Evolutionary conservation across 257 asterid species (phyloP).

Genomic region (Nicotiana sylvestris): DNA sequence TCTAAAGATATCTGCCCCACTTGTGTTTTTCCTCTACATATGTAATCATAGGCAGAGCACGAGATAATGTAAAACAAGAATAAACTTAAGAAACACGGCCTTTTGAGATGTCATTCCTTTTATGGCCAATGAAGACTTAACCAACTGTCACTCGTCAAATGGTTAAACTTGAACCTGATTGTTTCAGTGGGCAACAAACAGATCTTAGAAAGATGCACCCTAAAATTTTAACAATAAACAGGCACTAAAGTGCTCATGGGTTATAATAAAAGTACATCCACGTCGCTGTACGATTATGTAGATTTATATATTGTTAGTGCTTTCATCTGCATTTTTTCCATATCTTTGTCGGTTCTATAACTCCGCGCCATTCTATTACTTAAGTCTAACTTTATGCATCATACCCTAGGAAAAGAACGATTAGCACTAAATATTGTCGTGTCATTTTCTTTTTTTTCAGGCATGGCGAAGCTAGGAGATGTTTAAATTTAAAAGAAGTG

Average conservation of each 20-base stretch:
- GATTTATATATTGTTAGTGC: neutral
- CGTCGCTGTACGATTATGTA: neutral
- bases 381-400: neutral
- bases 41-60: neutral
- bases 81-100: neutral
- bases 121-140: neutral
- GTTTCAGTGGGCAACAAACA: constrained; percentile 8
- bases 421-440: neutral
- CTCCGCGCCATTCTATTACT: neutral
- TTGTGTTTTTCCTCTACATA: neutral
- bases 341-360: constrained; percentile 9
- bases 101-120: neutral
- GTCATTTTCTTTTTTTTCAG: neutral
- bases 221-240: neutral
- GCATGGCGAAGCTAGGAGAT: too few species aligned
- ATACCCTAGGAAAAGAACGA: neutral
- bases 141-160: neutral
- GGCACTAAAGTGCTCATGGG: neutral
- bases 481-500: too few species aligned
- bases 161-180: neutral
- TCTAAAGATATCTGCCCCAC: neutral
- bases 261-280: neutral
- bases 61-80: neutral
- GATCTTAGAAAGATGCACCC: neutral
- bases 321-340: neutral